These are phyloP conservation scores for Debaryomyces subglobosus DNA, from an alignment of 1,139 yeast species.

Conservation along the genomic window DNA sequence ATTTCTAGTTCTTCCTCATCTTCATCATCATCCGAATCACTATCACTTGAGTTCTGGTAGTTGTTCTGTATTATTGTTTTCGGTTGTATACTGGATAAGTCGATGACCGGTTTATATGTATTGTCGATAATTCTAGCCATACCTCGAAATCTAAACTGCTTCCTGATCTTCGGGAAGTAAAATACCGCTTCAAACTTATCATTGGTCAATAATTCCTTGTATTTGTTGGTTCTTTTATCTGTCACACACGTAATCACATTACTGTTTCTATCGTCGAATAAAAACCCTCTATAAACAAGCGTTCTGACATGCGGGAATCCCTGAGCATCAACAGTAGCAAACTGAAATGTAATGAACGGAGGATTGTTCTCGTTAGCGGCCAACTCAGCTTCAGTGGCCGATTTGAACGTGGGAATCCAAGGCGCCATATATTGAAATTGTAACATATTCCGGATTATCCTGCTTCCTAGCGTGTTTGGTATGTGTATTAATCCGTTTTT, in stretches of 20 bases:
- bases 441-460: conserved; percentile 18
- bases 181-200: conserved; percentile 76
- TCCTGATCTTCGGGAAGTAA: conserved; percentile 61
- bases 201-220: conserved; percentile 51
- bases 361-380: conserved; percentile 30
- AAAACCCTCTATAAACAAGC: conserved; percentile 72
- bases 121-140: conserved; percentile 52
- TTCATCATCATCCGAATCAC: conserved; percentile 13
- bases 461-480: background rate
- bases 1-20: conserved; percentile 14
- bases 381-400: conserved; percentile 51
- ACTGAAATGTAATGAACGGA: conserved; percentile 63
- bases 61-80: conserved; percentile 18
- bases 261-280: conserved; percentile 68
- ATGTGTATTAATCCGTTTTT: background rate
- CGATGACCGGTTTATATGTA: conserved; percentile 35
- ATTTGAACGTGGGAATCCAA: conserved; percentile 65
- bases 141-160: conserved; percentile 76
- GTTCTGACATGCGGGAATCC: conserved; percentile 72
- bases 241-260: conserved; percentile 73
- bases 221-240: conserved; percentile 70
- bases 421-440: conserved; percentile 62
- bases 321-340: conserved; percentile 63
- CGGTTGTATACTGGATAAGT: conserved; percentile 32
- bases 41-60: conserved; percentile 12